Base-by-base conservation (phyloP, 176 grass and related monocot species). In the Lolium multiflorum region DNA sequence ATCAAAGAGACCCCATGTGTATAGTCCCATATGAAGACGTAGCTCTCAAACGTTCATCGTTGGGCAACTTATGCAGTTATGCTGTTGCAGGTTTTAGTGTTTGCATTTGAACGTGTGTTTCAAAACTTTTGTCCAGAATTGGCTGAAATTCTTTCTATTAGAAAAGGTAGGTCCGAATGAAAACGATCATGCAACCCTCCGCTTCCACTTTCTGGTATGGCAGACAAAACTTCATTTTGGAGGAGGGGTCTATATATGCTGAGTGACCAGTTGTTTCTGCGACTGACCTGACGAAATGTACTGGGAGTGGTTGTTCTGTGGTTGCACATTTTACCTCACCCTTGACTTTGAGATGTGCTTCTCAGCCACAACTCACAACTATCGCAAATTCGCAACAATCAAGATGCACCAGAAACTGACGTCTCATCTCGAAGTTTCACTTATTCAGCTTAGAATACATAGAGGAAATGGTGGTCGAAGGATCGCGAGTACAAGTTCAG, bases 271-370 rank as follows among this genome's bases (percentile, higher is more conserved):
- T 39, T 39, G 38, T 39, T 39, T 39, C 38, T 3, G 2, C 60
- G 77, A 35, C 21, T 78, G 74, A 2, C 60, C 14, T 28, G 21
- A 76, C n/a, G 4, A 68, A 28, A 62, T 46, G 62, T 86, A 62
- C 71, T 82, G 71, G 83, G 78, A 71, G 28, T 25, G 59, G 83
- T 62, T 83, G 81, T 83, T 72, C 66, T 44, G 14, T 65, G 15
- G 35, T 85, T 70, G 41, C 79, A 28, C 78, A 82, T 73, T 44
- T 81, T 57, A 12, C 67, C 17, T 8, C 20, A 20, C 26, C 60
- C 39, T 86, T 82, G 83, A 22, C 43, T 73, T 77, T 46, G 63
- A 12, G 20, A 5, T 77, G 88, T 82, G 76, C 61, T 82, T 82
- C 43, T 82, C 71, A 82, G 62, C 22, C 28, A 82, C 76, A 62